A percentile compares a stretch with the other conserved stretches of the same genome.
These are phyloP conservation scores for Penicillium sp. DNA, from an alignment of 2,329 filamentous ascomycete species.

Conservation along the genomic window DNA sequence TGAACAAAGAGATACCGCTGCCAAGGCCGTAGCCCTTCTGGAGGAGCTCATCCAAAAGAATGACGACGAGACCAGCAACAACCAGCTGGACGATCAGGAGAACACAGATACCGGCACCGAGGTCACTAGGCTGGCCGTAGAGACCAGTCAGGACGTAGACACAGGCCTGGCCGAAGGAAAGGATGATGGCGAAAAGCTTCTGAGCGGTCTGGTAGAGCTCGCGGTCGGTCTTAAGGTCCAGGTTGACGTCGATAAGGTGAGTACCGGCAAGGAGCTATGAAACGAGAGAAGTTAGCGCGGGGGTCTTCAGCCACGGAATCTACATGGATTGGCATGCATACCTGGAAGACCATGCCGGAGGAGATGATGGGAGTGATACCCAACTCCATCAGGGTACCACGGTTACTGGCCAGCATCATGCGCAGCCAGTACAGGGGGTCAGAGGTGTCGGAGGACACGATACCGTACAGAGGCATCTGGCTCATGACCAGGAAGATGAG, in stretches of 20 bases:
- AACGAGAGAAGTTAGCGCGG: constrained; percentile 22
- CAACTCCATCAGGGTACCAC: constrained; percentile 93
- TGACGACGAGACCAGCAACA: constrained; percentile 96
- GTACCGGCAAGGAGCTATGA: constrained; percentile 86
- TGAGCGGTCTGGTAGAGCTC: constrained; percentile 99
- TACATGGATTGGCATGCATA: constrained; percentile 34
- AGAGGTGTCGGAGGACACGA: constrained; percentile 97
- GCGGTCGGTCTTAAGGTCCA: constrained; percentile 99
- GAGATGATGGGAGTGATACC: constrained; percentile 99
- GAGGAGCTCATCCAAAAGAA: constrained; percentile 96
- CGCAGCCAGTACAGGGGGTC: constrained; percentile 99
- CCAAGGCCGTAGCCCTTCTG: constrained; percentile 99
- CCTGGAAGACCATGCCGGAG: constrained; percentile 99
- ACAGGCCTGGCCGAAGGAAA: constrained; percentile 95
- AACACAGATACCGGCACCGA: constrained; percentile 97
- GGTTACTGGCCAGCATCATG: constrained; percentile 99
- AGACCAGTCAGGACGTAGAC: constrained; percentile 98
- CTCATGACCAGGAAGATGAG: constrained; percentile 99
- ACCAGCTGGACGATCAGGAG: constrained; percentile 97
- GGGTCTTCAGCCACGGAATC: neutral
- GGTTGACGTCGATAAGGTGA: constrained; percentile 99
- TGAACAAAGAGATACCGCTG: constrained; percentile 98
- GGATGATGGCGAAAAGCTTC: constrained; percentile 97
- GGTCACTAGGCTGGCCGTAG: constrained; percentile 94
- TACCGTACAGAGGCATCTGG: constrained; percentile 98